Evolutionary conservation across 352 stramenopile species (phyloP), one percentile per base, ranked within the genome.

Genomic region (Phytophthora tentaculata): DNA sequence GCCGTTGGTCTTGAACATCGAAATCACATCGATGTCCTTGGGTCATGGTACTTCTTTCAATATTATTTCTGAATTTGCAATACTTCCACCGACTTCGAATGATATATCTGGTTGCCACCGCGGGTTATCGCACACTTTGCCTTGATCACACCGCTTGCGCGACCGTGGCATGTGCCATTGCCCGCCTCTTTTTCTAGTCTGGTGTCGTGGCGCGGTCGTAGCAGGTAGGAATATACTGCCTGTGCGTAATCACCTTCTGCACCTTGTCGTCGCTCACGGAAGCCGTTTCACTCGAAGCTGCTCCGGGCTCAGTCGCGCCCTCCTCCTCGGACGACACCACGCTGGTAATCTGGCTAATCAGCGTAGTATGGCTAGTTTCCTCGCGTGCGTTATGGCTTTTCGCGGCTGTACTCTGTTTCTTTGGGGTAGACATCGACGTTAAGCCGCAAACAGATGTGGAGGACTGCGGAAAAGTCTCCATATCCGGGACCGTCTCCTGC

Each of bases 141-240:
- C 19, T 49, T 8, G 45, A 32, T 56, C 20, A 17, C 56, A 29
- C 0, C 29, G 13, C 56, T 64, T 64, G 29, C 56, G 19, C 13
- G 45, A 64, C 14, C 29, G 47, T 12, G 20, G 56, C 4, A 64
- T 32, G 14, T 64, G 56, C 22, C 45, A 56, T 32, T 6, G 5
- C 44, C 29, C 56, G 12, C 32, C 48, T 48, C 22, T 39, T 39
- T 49, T 56, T 20, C 29, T 56, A 3, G 20, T n/a, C 16, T 64
- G 56, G 56, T 64, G 56, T 6, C 56, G 47, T 64, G 45, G 29
- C 28, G 10, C 56, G 45, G 7, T 29, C 16, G 56, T 64, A 37
- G 19, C 56, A 45, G 56, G 14, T 56, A 1, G 45, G 45, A 45
- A 45, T 45, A 2, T 12, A 45, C 5, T 20, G 39, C 39, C 19